Percentiles rank a stretch among this genome's conserved stretches.
phyloP scores from a whole-genome alignment of 163 green algal genomes.

The Trebouxiophyceae sp. region DNA sequence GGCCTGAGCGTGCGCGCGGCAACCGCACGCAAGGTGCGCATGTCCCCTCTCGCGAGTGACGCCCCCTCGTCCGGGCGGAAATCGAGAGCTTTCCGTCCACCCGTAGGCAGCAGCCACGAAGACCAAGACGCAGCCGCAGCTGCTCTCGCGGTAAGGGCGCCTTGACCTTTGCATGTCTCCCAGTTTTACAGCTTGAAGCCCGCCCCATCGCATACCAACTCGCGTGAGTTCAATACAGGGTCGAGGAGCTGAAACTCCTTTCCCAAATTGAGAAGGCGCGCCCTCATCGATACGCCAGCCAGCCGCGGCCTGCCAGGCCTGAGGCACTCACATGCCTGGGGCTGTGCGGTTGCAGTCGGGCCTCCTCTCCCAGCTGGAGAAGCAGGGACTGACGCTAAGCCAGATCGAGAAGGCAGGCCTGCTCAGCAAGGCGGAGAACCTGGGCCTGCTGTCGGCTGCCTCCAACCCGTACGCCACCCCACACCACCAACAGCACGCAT shows the following conservation, averaged over 20 bases:
- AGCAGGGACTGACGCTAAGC: conserved; percentile 56
- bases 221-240: conserved; percentile 7
- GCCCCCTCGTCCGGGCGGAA: too few species aligned
- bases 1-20: too few species aligned
- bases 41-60: too few species aligned
- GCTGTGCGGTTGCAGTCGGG: conserved; percentile 17
- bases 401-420: conserved; percentile 66
- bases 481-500: not conserved
- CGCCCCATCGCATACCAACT: not conserved
- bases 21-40: too few species aligned
- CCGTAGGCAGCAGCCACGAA: too few species aligned
- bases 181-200: not conserved
- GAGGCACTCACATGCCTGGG: not conserved
- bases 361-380: conserved; percentile 49
- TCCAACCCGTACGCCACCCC: conserved; percentile 30
- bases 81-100: too few species aligned
- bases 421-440: conserved; percentile 61
- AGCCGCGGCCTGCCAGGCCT: not conserved
- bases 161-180: not conserved
- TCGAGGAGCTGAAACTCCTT: conserved; percentile 63
- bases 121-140: not conserved
- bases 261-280: conserved; percentile 48
- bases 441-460: conserved; percentile 52
- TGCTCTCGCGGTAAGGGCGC: not conserved
- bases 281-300: not conserved